phyloP scores from a whole-genome alignment of 441 rosid genomes.

The Adansonia grandidieri region DNA sequence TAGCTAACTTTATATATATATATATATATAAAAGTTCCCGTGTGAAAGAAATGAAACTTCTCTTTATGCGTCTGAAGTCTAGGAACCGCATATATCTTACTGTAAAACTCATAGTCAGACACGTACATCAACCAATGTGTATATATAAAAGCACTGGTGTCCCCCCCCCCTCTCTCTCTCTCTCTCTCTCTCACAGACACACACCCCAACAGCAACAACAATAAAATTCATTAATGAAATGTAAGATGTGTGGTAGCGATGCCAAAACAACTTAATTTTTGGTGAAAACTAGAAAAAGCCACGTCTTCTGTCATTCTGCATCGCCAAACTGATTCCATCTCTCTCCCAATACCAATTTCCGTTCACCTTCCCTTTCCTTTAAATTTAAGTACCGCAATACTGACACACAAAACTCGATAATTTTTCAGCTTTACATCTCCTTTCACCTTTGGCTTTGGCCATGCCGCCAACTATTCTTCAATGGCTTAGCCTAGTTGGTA shows the following conservation, averaged over 20 bases:
- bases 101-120: background rate
- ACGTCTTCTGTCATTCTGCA: conserved; percentile 2
- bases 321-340: background rate
- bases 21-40: no score
- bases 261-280: background rate
- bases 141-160: no score
- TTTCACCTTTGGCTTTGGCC: background rate
- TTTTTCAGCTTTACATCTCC: background rate
- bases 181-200: background rate
- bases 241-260: background rate
- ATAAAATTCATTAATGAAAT: background rate
- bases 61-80: no score
- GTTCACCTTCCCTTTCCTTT: background rate
- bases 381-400: background rate
- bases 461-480: conserved; percentile 42
- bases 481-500: conserved; percentile 77
- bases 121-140: background rate
- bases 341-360: background rate
- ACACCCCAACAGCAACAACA: background rate
- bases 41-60: no score
- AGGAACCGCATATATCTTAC: no score
- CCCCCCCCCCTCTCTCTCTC: no score
- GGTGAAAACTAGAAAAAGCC: background rate
- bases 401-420: background rate
- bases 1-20: no score